These are phyloP conservation scores for Thielaviopsis cerberus DNA, from an alignment of 2,329 filamentous ascomycete genomes.

Conservation along the genomic window DNA sequence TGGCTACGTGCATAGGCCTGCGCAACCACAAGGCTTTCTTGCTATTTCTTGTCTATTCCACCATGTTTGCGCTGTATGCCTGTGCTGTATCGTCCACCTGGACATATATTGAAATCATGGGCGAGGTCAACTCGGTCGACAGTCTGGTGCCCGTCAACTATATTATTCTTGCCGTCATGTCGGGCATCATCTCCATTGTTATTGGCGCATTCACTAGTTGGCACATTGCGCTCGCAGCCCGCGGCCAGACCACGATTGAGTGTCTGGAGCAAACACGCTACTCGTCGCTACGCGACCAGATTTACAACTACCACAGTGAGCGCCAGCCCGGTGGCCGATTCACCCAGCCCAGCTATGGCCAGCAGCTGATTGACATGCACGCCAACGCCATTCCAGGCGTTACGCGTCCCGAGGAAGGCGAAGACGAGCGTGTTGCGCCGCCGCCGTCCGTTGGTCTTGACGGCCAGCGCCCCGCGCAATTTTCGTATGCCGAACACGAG, in stretches of 20 bases:
- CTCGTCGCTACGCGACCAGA: constrained; percentile 53
- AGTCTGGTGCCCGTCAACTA: constrained; percentile 75
- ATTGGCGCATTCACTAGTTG: constrained; percentile 76
- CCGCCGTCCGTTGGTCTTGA: constrained; percentile 16
- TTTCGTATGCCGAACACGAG: constrained; percentile 38
- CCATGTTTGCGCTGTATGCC: constrained; percentile 63
- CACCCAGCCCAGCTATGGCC: constrained; percentile 41
- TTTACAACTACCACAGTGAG: constrained; percentile 44
- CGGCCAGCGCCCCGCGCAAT: constrained; percentile 23
- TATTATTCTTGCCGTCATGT: constrained; percentile 68
- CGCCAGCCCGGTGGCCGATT: constrained; percentile 32
- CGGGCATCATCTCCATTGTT: constrained; percentile 80
- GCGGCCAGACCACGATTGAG: constrained; percentile 85
- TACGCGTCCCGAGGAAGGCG: constrained; percentile 65
- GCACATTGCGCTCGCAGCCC: constrained; percentile 67
- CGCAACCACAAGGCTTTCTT: constrained; percentile 92
- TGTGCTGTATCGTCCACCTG: constrained; percentile 63
- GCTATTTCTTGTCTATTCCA: constrained; percentile 78
- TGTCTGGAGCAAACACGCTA: constrained; percentile 92
- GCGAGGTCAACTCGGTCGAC: constrained; percentile 51
- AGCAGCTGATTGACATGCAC: constrained; percentile 65
- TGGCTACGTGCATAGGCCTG: constrained; percentile 85
- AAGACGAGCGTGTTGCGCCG: constrained; percentile 27
- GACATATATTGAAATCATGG: constrained; percentile 70
- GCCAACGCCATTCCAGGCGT: constrained; percentile 65